These are phyloP conservation scores for Aspergillus eucalypticola DNA, from an alignment of 2,329 filamentous ascomycete genomes.

Conservation along the genomic window DNA sequence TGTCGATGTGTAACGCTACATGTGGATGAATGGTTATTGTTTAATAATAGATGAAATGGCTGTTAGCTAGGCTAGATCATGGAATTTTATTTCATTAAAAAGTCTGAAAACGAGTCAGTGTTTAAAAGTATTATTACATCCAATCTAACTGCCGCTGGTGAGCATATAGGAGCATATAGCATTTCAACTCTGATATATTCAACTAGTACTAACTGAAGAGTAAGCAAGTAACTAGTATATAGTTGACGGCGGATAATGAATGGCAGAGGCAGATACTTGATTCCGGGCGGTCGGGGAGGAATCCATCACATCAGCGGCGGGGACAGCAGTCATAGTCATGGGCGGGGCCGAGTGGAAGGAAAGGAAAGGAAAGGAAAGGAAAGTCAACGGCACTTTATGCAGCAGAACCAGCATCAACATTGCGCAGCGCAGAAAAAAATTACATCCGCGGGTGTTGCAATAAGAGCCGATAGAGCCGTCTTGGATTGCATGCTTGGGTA, in stretches of 20 bases:
- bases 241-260: too few relatives aligned
- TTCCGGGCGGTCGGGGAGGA: background rate
- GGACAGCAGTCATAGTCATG: background rate
- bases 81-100: too few relatives aligned
- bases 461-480: background rate
- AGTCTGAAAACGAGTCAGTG: background rate
- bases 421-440: background rate
- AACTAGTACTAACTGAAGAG: too few relatives aligned
- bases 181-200: too few relatives aligned
- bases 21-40: background rate
- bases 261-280: background rate
- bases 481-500: background rate
- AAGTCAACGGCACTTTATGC: too few relatives aligned
- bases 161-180: too few relatives aligned
- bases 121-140: too few relatives aligned
- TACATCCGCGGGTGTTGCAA: background rate
- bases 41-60: too few relatives aligned
- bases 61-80: too few relatives aligned
- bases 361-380: too few relatives aligned
- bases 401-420: background rate
- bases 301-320: background rate
- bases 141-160: too few relatives aligned
- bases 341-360: background rate
- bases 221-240: too few relatives aligned
- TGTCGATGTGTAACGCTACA: background rate